Conservation (phyloP, 129 eudicot genomes). For the Artemisia tridentata region DNA sequence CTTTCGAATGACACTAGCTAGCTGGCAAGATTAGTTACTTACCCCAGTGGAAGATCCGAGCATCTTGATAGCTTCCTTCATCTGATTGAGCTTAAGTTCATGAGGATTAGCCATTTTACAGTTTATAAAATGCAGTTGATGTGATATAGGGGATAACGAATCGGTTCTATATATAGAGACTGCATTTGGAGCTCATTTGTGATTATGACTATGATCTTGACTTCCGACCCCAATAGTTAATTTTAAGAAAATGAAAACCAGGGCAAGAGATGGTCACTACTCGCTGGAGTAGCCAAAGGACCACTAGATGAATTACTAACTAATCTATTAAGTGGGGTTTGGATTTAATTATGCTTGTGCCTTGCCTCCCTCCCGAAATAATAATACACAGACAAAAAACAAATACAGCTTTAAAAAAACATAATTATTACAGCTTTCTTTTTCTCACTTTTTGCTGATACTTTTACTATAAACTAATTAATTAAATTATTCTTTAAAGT, state of each 20-base stretch:
- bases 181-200: constrained; percentile 2
- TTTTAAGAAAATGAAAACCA: background rate
- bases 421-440: too few species aligned
- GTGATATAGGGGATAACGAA: too few species aligned
- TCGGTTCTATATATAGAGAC: background rate
- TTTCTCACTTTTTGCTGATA: too few species aligned
- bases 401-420: too few species aligned
- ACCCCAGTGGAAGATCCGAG: constrained; percentile 59
- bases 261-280: background rate
- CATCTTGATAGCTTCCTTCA: constrained; percentile 41
- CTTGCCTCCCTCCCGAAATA: too few species aligned
- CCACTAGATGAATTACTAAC: too few species aligned
- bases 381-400: too few species aligned
- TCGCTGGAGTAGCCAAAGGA: too few species aligned
- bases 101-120: constrained; percentile 33
- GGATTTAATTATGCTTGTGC: too few species aligned
- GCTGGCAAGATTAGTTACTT: background rate
- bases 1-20: background rate
- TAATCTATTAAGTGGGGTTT: too few species aligned
- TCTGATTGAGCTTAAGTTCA: constrained; percentile 39
- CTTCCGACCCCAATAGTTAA: background rate
- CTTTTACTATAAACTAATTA: too few species aligned
- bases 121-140: background rate
- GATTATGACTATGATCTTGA: background rate
- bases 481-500: too few species aligned